Evolutionary conservation across 2,329 filamentous ascomycete genomes (phyloP), one percentile per base, ranked within the genome.

Genomic region (Phaeosphaeriaceae sp.): DNA sequence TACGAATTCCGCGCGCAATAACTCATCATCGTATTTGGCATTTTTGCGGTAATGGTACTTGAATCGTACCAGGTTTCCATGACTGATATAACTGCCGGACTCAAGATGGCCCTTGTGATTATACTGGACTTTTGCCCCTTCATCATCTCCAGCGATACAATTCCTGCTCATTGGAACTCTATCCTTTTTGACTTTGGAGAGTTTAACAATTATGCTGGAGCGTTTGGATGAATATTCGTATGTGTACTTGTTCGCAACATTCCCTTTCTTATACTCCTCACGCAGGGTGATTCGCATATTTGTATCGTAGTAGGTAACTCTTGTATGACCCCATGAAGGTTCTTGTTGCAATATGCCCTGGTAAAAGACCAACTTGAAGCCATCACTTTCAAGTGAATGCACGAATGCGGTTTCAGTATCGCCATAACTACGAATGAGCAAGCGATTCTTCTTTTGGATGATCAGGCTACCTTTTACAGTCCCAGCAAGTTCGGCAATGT

Each of bases 11-110:
- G 80, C 81, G 39, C 81, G 75, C 2, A 84, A 73, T n/a, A 84
- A 71, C 49, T 83, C 81, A 59, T 82, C 81, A 18, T 79, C 79
- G 48, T 79, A 81, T 29, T 75, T 77, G 11, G 79, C 77, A 47
- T 79, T 79, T 58, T 81, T 80, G 35, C 81, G 77, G 61, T 84
- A 83, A 54, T 79, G 76, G 46, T 80, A 81, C 50, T 79, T 79
- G 74, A 83, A 83, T 13, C 78, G 75, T 13, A 82, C 74, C 9
- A 81, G 60, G 48, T 81, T 83, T 2, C 74, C 76, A 50, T 82
- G 76, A 47, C 76, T 79, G 53, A 82, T 74, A 59, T 81, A 82
- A 2, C 79, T 83, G 9, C 81, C 81, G 8, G 76, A 77, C 41
- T 79, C 74, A 35, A 83, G 74, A 36, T 81, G 78, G 15, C 81